Evolutionary conservation across 495 filamentous ascomycete genomes (phyloP).

Genomic region (Pseudomonodictys pantanalensis): DNA sequence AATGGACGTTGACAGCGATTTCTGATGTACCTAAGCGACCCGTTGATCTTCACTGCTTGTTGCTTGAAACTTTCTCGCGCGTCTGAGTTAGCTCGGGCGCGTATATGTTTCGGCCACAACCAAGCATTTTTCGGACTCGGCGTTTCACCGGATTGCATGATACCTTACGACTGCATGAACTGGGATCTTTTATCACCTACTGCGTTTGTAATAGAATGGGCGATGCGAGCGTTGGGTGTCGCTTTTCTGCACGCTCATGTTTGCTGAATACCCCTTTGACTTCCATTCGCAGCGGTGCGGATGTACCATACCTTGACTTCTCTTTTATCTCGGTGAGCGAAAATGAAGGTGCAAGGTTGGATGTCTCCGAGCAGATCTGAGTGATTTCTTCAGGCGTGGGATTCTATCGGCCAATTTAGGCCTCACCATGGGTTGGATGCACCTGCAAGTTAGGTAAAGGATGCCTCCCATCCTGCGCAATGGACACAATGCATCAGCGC

Average conservation of each 20-base stretch:
- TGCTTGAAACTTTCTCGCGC: neutral
- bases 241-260: neutral
- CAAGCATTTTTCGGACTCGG: neutral
- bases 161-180: conserved; percentile 10
- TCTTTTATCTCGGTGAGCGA: too few species aligned
- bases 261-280: neutral
- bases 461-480: too few species aligned
- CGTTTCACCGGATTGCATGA: neutral
- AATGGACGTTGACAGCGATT: conserved; percentile 14
- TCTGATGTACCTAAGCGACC: conserved; percentile 2
- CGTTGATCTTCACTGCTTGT: neutral
- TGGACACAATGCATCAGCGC: too few species aligned
- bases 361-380: too few species aligned
- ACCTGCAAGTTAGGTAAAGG: too few species aligned
- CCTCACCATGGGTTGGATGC: too few species aligned
- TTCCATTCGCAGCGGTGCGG: too few species aligned
- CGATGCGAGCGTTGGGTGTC: neutral
- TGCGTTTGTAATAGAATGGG: conserved; percentile 10
- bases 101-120: neutral
- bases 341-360: too few species aligned
- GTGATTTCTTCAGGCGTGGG: too few species aligned
- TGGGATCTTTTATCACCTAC: neutral
- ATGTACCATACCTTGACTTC: too few species aligned
- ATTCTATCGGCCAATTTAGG: too few species aligned
- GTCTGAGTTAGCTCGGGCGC: neutral